These are phyloP conservation scores for Solanum pinnatisectum DNA, from an alignment of 257 asterid species.

Conservation along the genomic window DNA sequence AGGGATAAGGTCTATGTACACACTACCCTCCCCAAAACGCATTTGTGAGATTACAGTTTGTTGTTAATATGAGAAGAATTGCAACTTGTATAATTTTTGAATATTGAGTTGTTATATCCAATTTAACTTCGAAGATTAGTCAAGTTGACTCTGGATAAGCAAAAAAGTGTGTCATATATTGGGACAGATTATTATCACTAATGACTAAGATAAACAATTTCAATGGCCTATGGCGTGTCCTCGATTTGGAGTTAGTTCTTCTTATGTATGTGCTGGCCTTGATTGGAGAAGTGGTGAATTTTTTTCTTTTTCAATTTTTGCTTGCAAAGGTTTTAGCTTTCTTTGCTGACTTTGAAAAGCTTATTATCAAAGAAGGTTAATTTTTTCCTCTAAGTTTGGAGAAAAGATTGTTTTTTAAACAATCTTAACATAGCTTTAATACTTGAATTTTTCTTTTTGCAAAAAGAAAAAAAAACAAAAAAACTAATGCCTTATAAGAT, in stretches of 20 bases:
- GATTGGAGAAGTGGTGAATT: neutral
- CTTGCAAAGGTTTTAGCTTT: neutral
- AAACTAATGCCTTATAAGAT: neutral
- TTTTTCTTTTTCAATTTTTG: neutral
- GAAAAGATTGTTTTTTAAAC: neutral
- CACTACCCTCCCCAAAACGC: neutral
- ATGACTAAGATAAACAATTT: neutral
- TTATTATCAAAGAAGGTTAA: neutral
- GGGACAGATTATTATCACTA: neutral
- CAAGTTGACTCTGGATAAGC: neutral
- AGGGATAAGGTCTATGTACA: neutral
- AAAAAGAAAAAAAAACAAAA: neutral
- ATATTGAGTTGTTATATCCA: neutral
- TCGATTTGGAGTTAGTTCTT: neutral
- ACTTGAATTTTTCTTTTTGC: neutral
- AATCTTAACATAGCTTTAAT: neutral
- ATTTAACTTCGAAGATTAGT: neutral
- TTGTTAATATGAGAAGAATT: neutral
- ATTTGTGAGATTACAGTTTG: neutral
- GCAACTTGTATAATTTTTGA: neutral
- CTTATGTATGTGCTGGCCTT: neutral
- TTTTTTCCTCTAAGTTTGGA: neutral
- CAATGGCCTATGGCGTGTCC: neutral
- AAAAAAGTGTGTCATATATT: neutral
- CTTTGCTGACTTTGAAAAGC: neutral